Evolutionary conservation across 257 asterid species (phyloP).

Genomic region (Vinca minor): DNA sequence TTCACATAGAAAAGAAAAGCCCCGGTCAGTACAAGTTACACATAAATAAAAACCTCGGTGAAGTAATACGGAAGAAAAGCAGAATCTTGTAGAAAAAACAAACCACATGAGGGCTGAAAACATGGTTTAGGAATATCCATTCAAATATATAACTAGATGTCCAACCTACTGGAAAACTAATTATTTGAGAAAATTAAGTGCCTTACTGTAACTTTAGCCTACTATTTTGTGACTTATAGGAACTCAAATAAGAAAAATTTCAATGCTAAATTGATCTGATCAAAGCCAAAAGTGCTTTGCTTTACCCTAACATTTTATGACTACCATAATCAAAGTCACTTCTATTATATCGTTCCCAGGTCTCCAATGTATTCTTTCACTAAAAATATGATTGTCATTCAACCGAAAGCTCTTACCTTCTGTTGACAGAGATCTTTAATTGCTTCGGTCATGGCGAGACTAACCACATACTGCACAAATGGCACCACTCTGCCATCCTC

Average conservation of each 20-base stretch:
- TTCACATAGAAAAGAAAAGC: neutral
- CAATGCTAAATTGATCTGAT: neutral
- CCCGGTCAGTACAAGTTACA: neutral
- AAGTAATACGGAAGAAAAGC: neutral
- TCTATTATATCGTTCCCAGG: neutral
- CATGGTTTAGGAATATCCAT: neutral
- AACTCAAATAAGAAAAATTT: too few species aligned
- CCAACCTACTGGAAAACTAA: neutral
- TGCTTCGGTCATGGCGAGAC: constrained; percentile 87
- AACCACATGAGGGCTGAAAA: neutral
- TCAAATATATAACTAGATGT: neutral
- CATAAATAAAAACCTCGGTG: too few species aligned
- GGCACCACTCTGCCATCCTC: constrained; percentile 90
- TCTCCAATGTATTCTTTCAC: neutral
- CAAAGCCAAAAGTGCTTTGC: too few species aligned
- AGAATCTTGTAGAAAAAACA: neutral
- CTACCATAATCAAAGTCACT: neutral
- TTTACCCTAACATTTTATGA: too few species aligned
- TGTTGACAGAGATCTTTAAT: constrained; percentile 58
- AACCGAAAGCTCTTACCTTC: constrained; percentile 39
- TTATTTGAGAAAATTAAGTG: neutral
- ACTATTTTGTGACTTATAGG: neutral
- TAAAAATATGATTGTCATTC: neutral
- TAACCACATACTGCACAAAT: constrained; percentile 73
- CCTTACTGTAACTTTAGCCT: neutral